These are phyloP conservation scores for Blastomyces emzantsi DNA, from an alignment of 2,329 filamentous ascomycete species.

Conservation along the genomic window DNA sequence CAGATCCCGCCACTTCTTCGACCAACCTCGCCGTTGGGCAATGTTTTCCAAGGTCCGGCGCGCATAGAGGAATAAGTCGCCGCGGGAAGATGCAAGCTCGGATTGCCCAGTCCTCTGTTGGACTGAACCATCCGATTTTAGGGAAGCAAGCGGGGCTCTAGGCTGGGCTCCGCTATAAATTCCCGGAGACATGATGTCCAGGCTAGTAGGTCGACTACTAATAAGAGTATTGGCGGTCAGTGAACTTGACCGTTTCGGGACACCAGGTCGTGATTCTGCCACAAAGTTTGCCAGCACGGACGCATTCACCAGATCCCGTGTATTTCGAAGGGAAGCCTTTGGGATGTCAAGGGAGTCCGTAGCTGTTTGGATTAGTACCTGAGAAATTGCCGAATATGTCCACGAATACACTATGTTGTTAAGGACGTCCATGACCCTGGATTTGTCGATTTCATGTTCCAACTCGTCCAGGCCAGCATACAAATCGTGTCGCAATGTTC, in stretches of 20 bases:
- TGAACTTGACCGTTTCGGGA: constrained; percentile 33
- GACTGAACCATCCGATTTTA: constrained; percentile 34
- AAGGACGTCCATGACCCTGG: constrained; percentile 25
- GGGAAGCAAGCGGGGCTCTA: constrained; percentile 35
- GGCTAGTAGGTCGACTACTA: constrained; percentile 20
- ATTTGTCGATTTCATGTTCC: constrained; percentile 25
- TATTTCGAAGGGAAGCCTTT: constrained; percentile 28
- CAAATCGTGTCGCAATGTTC: constrained; percentile 71
- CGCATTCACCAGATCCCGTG: constrained; percentile 20
- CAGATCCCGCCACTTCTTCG: constrained; percentile 61
- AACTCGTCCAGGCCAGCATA: constrained; percentile 48
- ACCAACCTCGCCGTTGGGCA: constrained; percentile 65
- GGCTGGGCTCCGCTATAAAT: constrained; percentile 29
- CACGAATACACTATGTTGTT: constrained; percentile 42
- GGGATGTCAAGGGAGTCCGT: constrained; percentile 31
- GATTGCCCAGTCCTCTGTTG: constrained; percentile 54
- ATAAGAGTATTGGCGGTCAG: constrained; percentile 6
- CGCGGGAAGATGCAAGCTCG: constrained; percentile 71
- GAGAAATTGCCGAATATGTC: constrained; percentile 37
- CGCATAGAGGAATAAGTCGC: constrained; percentile 71
- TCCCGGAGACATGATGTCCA: constrained; percentile 26
- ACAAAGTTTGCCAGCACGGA: constrained; percentile 16
- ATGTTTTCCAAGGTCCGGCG: constrained; percentile 68
- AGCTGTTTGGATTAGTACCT: constrained; percentile 36
- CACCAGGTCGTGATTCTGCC: constrained; percentile 22